These are phyloP conservation scores for Colletotrichum falcatum DNA, from an alignment of 2,329 filamentous ascomycete species.

Conservation along the genomic window DNA sequence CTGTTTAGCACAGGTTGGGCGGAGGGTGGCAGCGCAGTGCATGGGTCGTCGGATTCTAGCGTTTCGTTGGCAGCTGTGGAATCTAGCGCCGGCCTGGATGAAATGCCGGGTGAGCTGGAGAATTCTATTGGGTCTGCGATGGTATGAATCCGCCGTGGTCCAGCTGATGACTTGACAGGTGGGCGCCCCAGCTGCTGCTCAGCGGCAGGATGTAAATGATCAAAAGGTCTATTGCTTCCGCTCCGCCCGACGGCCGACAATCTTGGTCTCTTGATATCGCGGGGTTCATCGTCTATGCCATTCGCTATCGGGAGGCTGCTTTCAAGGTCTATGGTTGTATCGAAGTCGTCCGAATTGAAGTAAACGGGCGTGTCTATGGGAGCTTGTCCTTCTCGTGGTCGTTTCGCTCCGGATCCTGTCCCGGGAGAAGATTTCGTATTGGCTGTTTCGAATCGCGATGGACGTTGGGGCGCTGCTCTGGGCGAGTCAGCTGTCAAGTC, in stretches of 20 bases:
- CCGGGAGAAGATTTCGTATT: not conserved
- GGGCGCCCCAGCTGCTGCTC: not conserved
- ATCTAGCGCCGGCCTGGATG: not conserved
- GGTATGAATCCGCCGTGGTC: not conserved
- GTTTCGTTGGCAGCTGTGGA: not conserved
- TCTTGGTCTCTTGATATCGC: conserved; percentile 48
- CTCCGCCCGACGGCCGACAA: conserved; percentile 41
- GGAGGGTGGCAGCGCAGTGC: conserved; percentile 42
- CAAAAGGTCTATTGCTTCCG: not conserved
- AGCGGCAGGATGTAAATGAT: conserved; percentile 15
- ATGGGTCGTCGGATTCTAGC: conserved; percentile 39
- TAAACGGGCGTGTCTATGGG: conserved; percentile 43
- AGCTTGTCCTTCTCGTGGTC: conserved; percentile 21
- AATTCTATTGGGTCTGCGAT: conserved; percentile 50
- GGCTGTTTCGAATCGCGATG: not conserved
- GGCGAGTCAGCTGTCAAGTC: conserved; percentile 40
- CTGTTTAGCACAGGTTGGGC: conserved; percentile 20
- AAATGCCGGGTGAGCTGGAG: conserved; percentile 50
- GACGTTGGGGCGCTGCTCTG: not conserved
- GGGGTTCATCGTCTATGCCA: conserved; percentile 39
- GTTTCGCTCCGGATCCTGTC: conserved; percentile 2
- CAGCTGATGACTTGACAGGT: not conserved
- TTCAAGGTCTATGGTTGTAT: conserved; percentile 54
- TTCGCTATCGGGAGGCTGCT: conserved; percentile 4
- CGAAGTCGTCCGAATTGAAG: conserved; percentile 57